A percentile compares a stretch with the other conserved stretches of the same genome.
phyloP scores from a whole-genome alignment of 1,284 basidiomycete species.

The Filobasidium uniguttulatum region DNA sequence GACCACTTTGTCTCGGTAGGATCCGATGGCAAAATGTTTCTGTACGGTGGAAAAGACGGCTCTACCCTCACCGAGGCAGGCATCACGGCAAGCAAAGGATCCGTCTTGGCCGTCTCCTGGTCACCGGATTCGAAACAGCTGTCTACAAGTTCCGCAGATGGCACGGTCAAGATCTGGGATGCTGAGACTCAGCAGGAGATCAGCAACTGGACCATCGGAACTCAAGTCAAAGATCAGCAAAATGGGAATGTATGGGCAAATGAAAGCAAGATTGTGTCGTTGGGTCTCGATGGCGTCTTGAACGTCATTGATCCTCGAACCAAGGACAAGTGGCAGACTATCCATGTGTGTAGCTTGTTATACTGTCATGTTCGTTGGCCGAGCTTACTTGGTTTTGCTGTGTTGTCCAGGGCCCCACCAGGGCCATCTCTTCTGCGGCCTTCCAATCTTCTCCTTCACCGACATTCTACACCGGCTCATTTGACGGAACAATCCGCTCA shows the following conservation, averaged over 20 bases:
- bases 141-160: constrained; percentile 74
- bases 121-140: constrained; percentile 57
- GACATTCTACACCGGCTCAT: constrained; percentile 69
- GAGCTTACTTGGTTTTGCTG: not conserved
- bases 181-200: constrained; percentile 53
- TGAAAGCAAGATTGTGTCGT: constrained; percentile 59
- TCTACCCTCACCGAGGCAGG: constrained; percentile 53
- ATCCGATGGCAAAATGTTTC: constrained; percentile 72
- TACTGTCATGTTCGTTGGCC: not conserved
- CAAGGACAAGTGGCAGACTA: constrained; percentile 47
- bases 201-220: constrained; percentile 56
- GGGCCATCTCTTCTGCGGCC: constrained; percentile 55
- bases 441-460: constrained; percentile 28
- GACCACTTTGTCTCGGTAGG: constrained; percentile 78
- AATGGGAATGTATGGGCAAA: constrained; percentile 75
- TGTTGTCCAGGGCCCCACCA: constrained; percentile 54
- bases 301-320: constrained; percentile 69
- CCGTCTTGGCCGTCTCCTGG: constrained; percentile 61
- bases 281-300: constrained; percentile 71
- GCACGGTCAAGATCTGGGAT: constrained; percentile 81
- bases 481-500: constrained; percentile 64
- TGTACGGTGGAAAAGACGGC: constrained; percentile 85
- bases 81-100: constrained; percentile 55
- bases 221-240: constrained; percentile 60
- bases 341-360: constrained; percentile 42